Percentiles rank a stretch among this genome's conserved stretches.
Conservation (phyloP, 2,329 filamentous ascomycete species). For the Colletotrichum gigasporum region DNA sequence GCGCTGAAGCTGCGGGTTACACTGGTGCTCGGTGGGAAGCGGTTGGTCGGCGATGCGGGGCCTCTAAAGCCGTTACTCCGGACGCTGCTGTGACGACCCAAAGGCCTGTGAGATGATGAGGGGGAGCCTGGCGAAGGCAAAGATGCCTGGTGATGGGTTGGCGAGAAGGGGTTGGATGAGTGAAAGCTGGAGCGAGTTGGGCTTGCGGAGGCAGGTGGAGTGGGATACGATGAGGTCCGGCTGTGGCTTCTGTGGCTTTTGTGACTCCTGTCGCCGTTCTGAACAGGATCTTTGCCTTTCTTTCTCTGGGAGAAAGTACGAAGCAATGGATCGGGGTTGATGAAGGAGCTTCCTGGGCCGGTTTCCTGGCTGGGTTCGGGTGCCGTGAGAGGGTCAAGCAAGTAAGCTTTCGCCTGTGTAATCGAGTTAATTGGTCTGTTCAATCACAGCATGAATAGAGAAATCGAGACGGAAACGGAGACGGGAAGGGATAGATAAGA, state of each 20-base stretch:
- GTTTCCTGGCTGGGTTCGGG: slow-evolving; percentile 75
- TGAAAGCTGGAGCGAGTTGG: slow-evolving; percentile 58
- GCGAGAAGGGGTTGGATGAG: slow-evolving; percentile 52
- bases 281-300: slow-evolving; percentile 29
- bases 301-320: slow-evolving; percentile 36
- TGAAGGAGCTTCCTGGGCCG: slow-evolving; percentile 68
- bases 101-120: slow-evolving; percentile 33
- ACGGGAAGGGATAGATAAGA: not conserved
- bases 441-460: not conserved
- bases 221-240: slow-evolving; percentile 43
- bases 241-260: slow-evolving; percentile 25
- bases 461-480: not conserved
- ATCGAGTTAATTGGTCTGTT: slow-evolving; percentile 2
- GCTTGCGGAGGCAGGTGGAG: slow-evolving; percentile 64
- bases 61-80: slow-evolving; percentile 41
- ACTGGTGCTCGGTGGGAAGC: slow-evolving; percentile 40
- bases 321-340: slow-evolving; percentile 43
- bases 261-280: slow-evolving; percentile 1
- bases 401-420: slow-evolving; percentile 68
- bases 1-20: slow-evolving; percentile 43
- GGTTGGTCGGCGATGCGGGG: slow-evolving; percentile 29
- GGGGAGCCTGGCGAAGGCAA: slow-evolving; percentile 34
- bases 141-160: slow-evolving; percentile 40
- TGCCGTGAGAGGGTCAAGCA: slow-evolving; percentile 75
- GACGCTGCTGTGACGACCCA: slow-evolving; percentile 36